A percentile compares a stretch with the other conserved stretches of the same genome.
Evolutionary conservation across 352 stramenopile genomes (phyloP).

Genomic region (Aphanomyces astaci): DNA sequence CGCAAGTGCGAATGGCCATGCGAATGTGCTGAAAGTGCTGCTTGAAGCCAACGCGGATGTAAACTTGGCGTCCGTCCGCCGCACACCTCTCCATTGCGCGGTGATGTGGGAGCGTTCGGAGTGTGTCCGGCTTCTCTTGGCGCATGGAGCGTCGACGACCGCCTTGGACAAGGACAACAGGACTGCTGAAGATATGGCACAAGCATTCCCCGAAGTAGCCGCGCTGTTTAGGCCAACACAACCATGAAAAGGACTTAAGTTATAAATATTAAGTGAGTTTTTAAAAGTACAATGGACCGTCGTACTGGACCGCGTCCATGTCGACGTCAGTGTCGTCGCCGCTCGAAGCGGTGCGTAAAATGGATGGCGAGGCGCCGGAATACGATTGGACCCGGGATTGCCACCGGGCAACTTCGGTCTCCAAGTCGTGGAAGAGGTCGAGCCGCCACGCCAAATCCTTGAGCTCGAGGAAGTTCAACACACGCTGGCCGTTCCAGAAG

Average conservation of each 20-base stretch:
- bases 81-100: slow-evolving; percentile 62
- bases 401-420: slow-evolving; percentile 37
- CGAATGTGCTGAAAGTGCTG: slow-evolving; percentile 42
- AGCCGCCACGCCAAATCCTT: slow-evolving; percentile 76
- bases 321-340: slow-evolving; percentile 4
- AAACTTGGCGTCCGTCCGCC: slow-evolving; percentile 51
- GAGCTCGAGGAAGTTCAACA: slow-evolving; percentile 65
- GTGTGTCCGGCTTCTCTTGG: slow-evolving; percentile 47
- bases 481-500: slow-evolving; percentile 72
- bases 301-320: slow-evolving; percentile 2
- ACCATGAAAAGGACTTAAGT: not conserved
- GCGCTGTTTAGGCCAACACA: not conserved
- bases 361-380: not conserved
- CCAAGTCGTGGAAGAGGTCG: slow-evolving; percentile 68
- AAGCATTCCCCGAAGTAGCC: not conserved
- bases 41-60: slow-evolving; percentile 39
- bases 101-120: slow-evolving; percentile 61
- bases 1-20: slow-evolving; percentile 56
- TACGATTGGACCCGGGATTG: not conserved
- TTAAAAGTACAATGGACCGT: slow-evolving; percentile 21
- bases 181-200: slow-evolving; percentile 35
- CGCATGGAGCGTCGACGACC: slow-evolving; percentile 30
- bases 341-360: not conserved
- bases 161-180: slow-evolving; percentile 37
- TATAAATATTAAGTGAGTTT: slow-evolving; percentile 4